Base-by-base conservation (phyloP, 768 basidiomycete genomes). In the Lactifluus subvellereus region DNA sequence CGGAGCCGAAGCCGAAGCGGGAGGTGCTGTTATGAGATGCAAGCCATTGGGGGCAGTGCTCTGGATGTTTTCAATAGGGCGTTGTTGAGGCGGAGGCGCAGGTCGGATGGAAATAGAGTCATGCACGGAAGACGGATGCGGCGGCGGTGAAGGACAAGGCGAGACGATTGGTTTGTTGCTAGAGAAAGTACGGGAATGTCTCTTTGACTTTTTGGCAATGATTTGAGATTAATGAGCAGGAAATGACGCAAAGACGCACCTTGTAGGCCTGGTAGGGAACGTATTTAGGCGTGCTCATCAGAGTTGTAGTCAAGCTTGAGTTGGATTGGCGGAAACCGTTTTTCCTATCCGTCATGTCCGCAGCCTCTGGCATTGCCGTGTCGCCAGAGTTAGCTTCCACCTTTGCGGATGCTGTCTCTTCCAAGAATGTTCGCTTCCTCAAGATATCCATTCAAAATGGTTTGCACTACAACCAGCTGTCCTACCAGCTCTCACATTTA, bases 391-490 rank as follows among this genome's bases (percentile, higher is more conserved):
- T 93, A 52, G 69, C 77, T 2, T 72, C 78, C 3, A 73, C 71
- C 20, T 91, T 91, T 69, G 79, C 86, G n/a, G 70, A 79, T 38
- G 84, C 86, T 5, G 74, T 84, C 35, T 77, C 79, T 56, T 73
- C 80, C 2, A 77, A 74, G 61, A 71, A 76, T 43, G 76, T 80
- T 59, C 83, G 91, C 48, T 93, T 93, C 74, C 77, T 94, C 75
- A 90, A 90, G 72, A 79, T 93, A 65, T 79, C 80, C 52, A 91
- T 94, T 70, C 75, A 76, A 64, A 84, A 93, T 72, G 91, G 91
- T 91, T 74, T 70, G 74, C 76, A 68, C 64, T 60, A 47, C 32
- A 64, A 61, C 54, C 58, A 58, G 30, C 59, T 59, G 50, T 56
- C 57, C 55, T 48, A 47, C 38, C 2, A 14, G 32, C 55, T 68